phyloP scores from a whole-genome alignment of 257 asterid species.

The Gentiana dahurica region DNA sequence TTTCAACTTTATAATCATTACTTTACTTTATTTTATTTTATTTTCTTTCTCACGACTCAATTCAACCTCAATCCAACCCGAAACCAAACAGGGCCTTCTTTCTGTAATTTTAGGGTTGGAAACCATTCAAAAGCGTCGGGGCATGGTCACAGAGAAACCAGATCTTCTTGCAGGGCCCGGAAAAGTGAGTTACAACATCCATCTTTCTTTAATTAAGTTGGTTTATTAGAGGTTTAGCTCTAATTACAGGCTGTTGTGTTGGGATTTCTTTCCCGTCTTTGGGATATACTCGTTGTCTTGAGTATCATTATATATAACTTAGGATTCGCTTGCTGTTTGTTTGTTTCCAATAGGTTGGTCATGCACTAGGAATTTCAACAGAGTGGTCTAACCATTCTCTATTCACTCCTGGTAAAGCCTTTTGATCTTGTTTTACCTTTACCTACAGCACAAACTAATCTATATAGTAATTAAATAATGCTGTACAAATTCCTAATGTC shows the following conservation, averaged over 20 bases:
- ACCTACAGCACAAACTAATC: not conserved
- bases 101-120: conserved; percentile 39
- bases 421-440: conserved; percentile 1
- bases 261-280: too few relatives aligned
- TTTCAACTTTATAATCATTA: too few relatives aligned
- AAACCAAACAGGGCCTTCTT: too few relatives aligned
- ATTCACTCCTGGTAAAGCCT: conserved; percentile 48
- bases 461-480: not conserved
- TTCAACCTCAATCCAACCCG: too few relatives aligned
- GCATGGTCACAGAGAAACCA: conserved; percentile 63
- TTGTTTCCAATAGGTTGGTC: conserved; percentile 52
- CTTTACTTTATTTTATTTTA: too few relatives aligned
- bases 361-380: conserved; percentile 76
- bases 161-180: conserved; percentile 92
- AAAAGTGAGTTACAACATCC: conserved; percentile 34
- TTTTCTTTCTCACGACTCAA: too few relatives aligned
- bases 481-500: too few relatives aligned
- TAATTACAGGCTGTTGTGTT: too few relatives aligned
- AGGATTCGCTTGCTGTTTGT: not conserved
- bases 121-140: conserved; percentile 77
- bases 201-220: not conserved
- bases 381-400: conserved; percentile 92
- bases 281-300: too few relatives aligned
- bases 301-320: not conserved
- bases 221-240: too few relatives aligned